phyloP scores from a whole-genome alignment of 768 basidiomycete genomes.

The Kwoniella newhampshirensis region DNA sequence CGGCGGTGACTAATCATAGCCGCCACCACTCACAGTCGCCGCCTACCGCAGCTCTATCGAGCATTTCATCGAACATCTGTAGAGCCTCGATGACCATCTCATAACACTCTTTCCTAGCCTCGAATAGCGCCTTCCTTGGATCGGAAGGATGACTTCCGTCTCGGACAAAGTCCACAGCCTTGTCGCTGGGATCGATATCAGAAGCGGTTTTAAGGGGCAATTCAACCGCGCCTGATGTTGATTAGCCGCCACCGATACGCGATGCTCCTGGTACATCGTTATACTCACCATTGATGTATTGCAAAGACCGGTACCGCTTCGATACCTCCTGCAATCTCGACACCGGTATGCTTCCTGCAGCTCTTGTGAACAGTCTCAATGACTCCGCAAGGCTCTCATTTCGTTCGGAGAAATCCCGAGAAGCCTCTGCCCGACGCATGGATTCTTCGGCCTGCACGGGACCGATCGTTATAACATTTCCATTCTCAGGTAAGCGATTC shows the following conservation, averaged over 20 bases:
- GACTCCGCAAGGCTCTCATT: conserved; percentile 82
- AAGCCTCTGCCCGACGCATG: conserved; percentile 82
- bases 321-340: conserved; percentile 81
- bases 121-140: conserved; percentile 61
- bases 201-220: conserved; percentile 81
- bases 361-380: conserved; percentile 80
- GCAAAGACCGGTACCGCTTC: conserved; percentile 81
- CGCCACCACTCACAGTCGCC: conserved; percentile 25
- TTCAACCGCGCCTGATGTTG: conserved; percentile 68
- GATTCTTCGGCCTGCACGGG: conserved; percentile 79
- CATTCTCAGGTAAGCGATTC: conserved; percentile 1
- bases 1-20: background rate
- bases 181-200: conserved; percentile 71
- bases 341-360: conserved; percentile 76
- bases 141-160: conserved; percentile 65
- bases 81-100: conserved; percentile 79
- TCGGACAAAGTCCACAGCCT: conserved; percentile 64
- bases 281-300: conserved; percentile 72
- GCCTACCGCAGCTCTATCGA: conserved; percentile 55
- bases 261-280: background rate
- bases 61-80: conserved; percentile 67
- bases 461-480: background rate
- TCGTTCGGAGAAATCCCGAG: conserved; percentile 69
- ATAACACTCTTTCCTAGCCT: conserved; percentile 72
- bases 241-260: background rate